Evolutionary conservation across 1,139 yeast genomes (phyloP).

Genomic region (Suhomyces bribrorum): DNA sequence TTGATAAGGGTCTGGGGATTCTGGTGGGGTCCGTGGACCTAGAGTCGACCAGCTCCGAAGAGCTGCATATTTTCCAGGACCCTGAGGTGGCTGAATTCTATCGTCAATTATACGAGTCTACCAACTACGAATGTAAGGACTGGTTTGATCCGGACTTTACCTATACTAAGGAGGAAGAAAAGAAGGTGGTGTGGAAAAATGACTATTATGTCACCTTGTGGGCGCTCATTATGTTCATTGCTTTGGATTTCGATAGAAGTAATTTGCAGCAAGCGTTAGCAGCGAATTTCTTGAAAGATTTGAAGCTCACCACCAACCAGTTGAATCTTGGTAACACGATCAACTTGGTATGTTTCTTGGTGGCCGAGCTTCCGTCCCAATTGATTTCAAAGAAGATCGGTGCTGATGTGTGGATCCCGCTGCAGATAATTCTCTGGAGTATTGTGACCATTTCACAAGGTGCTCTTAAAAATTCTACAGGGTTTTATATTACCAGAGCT

Average conservation of each 20-base stretch:
- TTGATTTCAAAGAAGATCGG: conserved; percentile 53
- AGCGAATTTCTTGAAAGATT: conserved; percentile 47
- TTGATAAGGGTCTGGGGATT: neutral
- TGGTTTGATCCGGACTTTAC: conserved; percentile 47
- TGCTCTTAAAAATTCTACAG: conserved; percentile 30
- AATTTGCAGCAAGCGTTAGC: conserved; percentile 53
- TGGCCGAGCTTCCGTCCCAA: conserved; percentile 59
- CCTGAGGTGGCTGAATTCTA: conserved; percentile 45
- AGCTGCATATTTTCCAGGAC: conserved; percentile 24
- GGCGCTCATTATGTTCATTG: conserved; percentile 53
- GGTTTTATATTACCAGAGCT: conserved; percentile 28
- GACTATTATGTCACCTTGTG: conserved; percentile 48
- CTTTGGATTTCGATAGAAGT: conserved; percentile 53
- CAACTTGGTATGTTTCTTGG: conserved; percentile 44
- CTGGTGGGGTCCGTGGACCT: conserved; percentile 3
- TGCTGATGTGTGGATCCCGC: conserved; percentile 55
- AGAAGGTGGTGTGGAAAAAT: conserved; percentile 38
- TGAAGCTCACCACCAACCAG: conserved; percentile 45
- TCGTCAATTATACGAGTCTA: conserved; percentile 37
- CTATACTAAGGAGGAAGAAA: conserved; percentile 50
- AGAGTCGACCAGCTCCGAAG: conserved; percentile 4
- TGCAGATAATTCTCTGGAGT: conserved; percentile 53
- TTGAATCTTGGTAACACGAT: conserved; percentile 53
- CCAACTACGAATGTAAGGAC: conserved; percentile 46
- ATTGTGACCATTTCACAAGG: conserved; percentile 51